Evolutionary conservation across 108 stramenopile genomes (phyloP), one percentile per base, ranked within the genome.

Genomic region (Chaetoceros muelleri): DNA sequence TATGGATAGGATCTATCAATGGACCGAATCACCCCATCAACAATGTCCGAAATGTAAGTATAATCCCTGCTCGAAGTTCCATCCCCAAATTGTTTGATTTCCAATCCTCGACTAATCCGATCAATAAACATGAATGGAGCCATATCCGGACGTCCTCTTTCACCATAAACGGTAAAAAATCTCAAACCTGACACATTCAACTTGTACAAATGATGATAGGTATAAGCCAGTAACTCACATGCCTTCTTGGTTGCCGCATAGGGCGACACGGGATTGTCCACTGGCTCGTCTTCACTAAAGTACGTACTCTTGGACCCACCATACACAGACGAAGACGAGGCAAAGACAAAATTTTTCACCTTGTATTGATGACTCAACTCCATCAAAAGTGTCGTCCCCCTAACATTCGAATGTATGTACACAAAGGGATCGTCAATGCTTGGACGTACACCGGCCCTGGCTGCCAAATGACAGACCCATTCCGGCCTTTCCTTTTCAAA

Each of bases 21-120:
- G 20, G 96, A 69, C 17, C 90, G 79, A 5, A 99, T 73, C n/a
- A 98, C 85, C 3, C 98, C 98, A 61, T 95, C 90, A 5, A 97
- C 98, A 78, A 99, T 96, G 64, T 99, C 98, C 20, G 65, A 75
- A 71, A 99, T 95, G 87, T 97, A 99, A 40, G 97, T 98, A 82
- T 97, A 99, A 62, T 98, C 97, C 26, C 98, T 84, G 28, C 71
- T 66, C 28, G 84, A 79, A 29, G 85, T 81, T 18, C 96, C 98
- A 71, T 98, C 98, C n/a, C 96, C 96, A 67, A 92, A 99, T 75
- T 96, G 94, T 60, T 96, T 88, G 25, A 99, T 79, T 55, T 94
- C 90, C 46, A 87, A 50, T 5, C 98, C 98, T 27, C 87, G 78
- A 44, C 70, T 76, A 28, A 99, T 80, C 22, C 94, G 87, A 73